Base-by-base conservation (phyloP, 2,329 filamentous ascomycete genomes). In the Diaporthe citri region DNA sequence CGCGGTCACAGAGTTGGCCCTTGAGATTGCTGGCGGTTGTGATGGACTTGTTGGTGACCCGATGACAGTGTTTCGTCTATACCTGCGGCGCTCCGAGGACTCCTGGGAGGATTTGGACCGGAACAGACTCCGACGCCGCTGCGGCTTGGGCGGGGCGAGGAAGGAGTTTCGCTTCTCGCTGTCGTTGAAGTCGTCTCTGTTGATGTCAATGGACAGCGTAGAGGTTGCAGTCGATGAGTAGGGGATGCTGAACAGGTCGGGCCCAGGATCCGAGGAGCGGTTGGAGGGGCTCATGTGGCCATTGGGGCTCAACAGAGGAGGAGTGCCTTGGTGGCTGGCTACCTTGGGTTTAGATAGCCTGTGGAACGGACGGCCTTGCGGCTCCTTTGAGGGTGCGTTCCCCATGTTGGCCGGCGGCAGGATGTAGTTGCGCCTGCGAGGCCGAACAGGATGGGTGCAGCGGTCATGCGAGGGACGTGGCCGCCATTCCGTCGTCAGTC, bases 51-150 rank as follows among this genome's bases (percentile, higher is more conserved):
- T 41, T 76, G 78, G 56, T n/a, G 76, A 62, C 9, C 80, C 83
- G 15, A 81, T 77, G 76, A 81, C 82, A 60, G 81, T 81, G 60
- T 81, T 81, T 59, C 80, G 79, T 67, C 77, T 77, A 20, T 48
- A 76, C n/a, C 73, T 70, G 12, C 55, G 71, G 20, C 79, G 80
- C 43, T 77, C 78, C 12, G 77, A 57, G 34, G 75, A 74, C 20
- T 78, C 80, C 69, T 81, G 81, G 1, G 82, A 82, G 12, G 84
- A 83, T 70, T 79, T 81, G 10, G 84, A 83, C 15, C 84, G 84
- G 66, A 85, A 84, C 13, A 86, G 75, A 67, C 80, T 82, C 25
- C 73, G 70, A 25, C 75, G 75, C 31, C 75, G 95, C 93, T 80
- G 73, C 28, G 73, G 60, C 62, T 57, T 76, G 28, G 75, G 56